These are phyloP conservation scores for Claviceps fusiformis DNA, from an alignment of 2,329 filamentous ascomycete species.

Conservation along the genomic window DNA sequence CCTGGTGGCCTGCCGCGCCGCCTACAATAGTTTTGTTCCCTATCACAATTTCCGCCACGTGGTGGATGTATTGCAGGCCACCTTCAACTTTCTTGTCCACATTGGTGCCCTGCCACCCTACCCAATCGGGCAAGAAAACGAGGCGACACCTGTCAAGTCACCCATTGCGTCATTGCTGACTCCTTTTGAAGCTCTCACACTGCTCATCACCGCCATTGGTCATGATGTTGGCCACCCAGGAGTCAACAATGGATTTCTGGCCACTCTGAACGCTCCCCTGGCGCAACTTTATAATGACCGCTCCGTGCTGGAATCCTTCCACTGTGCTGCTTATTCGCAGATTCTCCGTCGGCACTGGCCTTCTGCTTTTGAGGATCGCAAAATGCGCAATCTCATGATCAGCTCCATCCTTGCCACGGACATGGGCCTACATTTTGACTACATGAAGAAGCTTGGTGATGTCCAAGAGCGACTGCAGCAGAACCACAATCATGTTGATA, in stretches of 20 bases:
- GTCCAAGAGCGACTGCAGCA: constrained; percentile 61
- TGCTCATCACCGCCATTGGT: constrained; percentile 90
- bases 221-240: constrained; percentile 96
- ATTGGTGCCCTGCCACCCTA: constrained; percentile 65
- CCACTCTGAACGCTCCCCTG: constrained; percentile 80
- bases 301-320: constrained; percentile 92
- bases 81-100: constrained; percentile 76
- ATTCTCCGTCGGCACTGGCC: constrained; percentile 92
- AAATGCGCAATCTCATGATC: constrained; percentile 83
- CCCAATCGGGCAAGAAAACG: constrained; percentile 24
- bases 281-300: constrained; percentile 95
- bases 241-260: constrained; percentile 93
- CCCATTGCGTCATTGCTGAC: constrained; percentile 63
- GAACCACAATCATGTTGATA: constrained; percentile 50
- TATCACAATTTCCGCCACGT: constrained; percentile 99
- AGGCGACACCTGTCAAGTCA: constrained; percentile 31
- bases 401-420: constrained; percentile 96
- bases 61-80: constrained; percentile 86
- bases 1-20: constrained; percentile 72
- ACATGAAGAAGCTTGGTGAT: constrained; percentile 78
- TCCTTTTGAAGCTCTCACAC: constrained; percentile 76
- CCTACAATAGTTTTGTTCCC: constrained; percentile 93
- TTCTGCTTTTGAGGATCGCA: constrained; percentile 59
- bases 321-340: constrained; percentile 93
- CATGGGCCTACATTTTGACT: constrained; percentile 94